Evolutionary conservation across 371 early-diverging fungal species (phyloP).

Genomic region (Mortierella sp.): DNA sequence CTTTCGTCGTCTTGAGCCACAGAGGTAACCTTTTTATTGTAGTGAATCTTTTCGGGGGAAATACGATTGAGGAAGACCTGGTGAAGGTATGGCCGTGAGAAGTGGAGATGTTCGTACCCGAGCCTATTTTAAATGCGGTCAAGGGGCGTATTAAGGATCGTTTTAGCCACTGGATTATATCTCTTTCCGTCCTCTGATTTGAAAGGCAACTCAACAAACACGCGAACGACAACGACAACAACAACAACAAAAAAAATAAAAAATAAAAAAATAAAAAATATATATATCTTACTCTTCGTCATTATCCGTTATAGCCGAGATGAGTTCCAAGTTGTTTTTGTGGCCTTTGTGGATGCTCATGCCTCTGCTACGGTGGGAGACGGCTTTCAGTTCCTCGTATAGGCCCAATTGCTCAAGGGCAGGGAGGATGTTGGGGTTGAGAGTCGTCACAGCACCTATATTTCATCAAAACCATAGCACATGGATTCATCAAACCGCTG

Average conservation of each 20-base stretch:
- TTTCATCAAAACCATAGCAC: no score
- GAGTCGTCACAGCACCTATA: conserved; percentile 3
- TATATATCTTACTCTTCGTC: background rate
- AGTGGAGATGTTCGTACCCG: background rate
- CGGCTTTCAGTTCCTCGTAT: background rate
- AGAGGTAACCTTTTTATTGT: background rate
- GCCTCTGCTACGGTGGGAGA: background rate
- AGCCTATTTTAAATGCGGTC: background rate
- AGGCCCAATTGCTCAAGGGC: conserved; percentile 6
- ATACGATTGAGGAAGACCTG: background rate
- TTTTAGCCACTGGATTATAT: no score
- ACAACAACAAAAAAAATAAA: background rate
- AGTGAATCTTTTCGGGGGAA: background rate
- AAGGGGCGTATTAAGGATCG: background rate
- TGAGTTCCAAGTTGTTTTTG: background rate
- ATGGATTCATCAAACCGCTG: background rate
- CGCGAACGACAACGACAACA: no score
- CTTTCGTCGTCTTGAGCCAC: background rate
- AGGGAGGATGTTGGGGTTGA: conserved; percentile 7
- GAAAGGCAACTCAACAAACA: no score
- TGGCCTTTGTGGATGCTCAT: background rate
- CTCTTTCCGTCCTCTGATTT: no score
- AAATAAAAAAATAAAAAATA: background rate
- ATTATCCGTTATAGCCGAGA: background rate
- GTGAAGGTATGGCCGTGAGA: conserved; percentile 1